A percentile compares a stretch with the other conserved stretches of the same genome.
Evolutionary conservation across 345 rosid species (phyloP).

Genomic region (Citrus inodora): DNA sequence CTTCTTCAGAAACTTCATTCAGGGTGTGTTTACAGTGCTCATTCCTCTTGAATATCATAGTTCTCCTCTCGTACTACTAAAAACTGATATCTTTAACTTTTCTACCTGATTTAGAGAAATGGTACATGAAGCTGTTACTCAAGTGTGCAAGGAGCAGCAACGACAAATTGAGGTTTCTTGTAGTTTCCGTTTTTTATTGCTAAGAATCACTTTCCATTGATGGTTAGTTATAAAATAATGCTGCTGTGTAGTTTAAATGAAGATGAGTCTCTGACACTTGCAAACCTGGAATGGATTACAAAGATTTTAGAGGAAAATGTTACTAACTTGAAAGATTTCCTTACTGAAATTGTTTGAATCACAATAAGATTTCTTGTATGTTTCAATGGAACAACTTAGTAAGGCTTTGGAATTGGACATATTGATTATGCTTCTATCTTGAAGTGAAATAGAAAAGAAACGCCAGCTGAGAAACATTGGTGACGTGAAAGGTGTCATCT

Average conservation of each 20-base stretch:
- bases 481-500: neutral
- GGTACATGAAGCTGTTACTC: conserved; percentile 80
- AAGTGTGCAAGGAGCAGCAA: conserved; percentile 95
- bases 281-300: neutral
- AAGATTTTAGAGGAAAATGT: neutral
- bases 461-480: neutral
- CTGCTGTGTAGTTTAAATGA: neutral
- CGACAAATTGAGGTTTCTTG: conserved; percentile 81
- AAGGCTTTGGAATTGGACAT: neutral
- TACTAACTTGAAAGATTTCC: no score
- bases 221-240: neutral
- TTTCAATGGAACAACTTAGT: neutral
- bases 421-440: neutral
- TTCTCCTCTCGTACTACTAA: neutral
- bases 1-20: conserved; percentile 98
- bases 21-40: conserved; percentile 40
- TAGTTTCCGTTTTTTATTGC: neutral
- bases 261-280: neutral
- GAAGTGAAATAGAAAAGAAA: neutral
- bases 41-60: conserved; percentile 1
- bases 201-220: neutral
- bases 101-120: conserved; percentile 54
- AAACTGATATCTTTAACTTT: conserved; percentile 8
- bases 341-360: neutral
- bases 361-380: neutral